A percentile compares a stretch with the other conserved stretches of the same genome.
These are phyloP conservation scores for Fusarium sp. DNA, from an alignment of 2,329 filamentous ascomycete genomes.

Conservation along the genomic window DNA sequence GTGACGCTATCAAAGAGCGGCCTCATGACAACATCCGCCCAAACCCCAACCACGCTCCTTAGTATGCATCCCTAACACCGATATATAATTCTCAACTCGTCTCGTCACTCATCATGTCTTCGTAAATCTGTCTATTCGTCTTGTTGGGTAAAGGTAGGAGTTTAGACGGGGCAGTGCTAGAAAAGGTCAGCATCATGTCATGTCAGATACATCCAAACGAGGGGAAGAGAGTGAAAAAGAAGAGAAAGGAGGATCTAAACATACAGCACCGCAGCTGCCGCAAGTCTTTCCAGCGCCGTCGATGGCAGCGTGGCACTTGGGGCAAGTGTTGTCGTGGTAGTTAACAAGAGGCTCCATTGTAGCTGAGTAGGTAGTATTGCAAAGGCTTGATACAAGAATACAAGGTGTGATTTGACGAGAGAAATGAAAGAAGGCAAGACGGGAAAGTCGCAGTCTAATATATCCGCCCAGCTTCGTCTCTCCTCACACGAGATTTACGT, in stretches of 20 bases:
- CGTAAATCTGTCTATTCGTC: slow-evolving; percentile 9
- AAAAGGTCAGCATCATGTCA: slow-evolving; percentile 21
- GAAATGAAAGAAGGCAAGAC: background rate
- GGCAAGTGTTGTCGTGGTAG: slow-evolving; percentile 62
- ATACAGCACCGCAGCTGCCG: slow-evolving; percentile 70
- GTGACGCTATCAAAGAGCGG: slow-evolving; percentile 33
- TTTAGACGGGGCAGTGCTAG: slow-evolving; percentile 50
- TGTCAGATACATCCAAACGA: background rate
- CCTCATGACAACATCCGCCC: slow-evolving; percentile 33
- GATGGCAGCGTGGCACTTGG: slow-evolving; percentile 69
- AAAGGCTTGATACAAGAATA: background rate
- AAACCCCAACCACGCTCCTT: slow-evolving; percentile 12
- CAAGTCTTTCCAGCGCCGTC: slow-evolving; percentile 67
- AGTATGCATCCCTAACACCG: slow-evolving; percentile 32
- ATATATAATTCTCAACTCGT: slow-evolving; percentile 17
- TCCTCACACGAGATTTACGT: slow-evolving; percentile 38
- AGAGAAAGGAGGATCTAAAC: slow-evolving; percentile 46
- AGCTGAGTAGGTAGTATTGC: slow-evolving; percentile 1
- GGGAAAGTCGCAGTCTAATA: background rate
- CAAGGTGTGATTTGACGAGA: background rate
- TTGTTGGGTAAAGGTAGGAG: background rate
- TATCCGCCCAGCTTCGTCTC: slow-evolving; percentile 23
- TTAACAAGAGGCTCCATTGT: slow-evolving; percentile 57
- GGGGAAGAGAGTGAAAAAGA: background rate
- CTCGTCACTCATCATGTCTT: slow-evolving; percentile 33